These are phyloP conservation scores for Lophium mytilinum DNA, from an alignment of 495 filamentous ascomycete genomes.

Conservation along the genomic window DNA sequence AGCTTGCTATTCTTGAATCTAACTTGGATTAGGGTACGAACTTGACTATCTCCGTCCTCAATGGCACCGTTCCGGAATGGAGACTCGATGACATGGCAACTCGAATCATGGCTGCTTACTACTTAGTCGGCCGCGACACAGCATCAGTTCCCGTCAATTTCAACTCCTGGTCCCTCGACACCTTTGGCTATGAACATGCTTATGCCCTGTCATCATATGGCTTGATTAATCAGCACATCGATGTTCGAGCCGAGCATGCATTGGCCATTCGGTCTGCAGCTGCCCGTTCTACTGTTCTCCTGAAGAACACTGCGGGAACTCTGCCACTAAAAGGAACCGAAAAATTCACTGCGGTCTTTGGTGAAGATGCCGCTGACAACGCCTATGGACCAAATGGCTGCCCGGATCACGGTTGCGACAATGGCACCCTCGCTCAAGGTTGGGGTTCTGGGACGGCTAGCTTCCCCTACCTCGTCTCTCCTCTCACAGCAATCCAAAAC, in stretches of 20 bases:
- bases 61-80: constrained; percentile 85
- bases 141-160: constrained; percentile 68
- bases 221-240: constrained; percentile 75
- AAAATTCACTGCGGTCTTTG: constrained; percentile 70
- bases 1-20: not conserved
- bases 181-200: constrained; percentile 60
- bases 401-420: constrained; percentile 70
- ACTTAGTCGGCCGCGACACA: constrained; percentile 71
- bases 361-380: constrained; percentile 76
- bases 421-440: constrained; percentile 84
- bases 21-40: constrained; percentile 50
- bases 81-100: constrained; percentile 88
- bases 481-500: constrained; percentile 74
- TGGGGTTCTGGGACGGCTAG: constrained; percentile 89
- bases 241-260: constrained; percentile 72
- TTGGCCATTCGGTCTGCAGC: constrained; percentile 64
- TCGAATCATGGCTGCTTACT: constrained; percentile 89
- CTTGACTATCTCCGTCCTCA: constrained; percentile 75
- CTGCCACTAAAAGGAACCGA: constrained; percentile 72
- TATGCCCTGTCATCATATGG: constrained; percentile 50
- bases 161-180: constrained; percentile 74
- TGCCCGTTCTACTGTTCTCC: constrained; percentile 69
- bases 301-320: constrained; percentile 71
- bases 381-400: constrained; percentile 79
- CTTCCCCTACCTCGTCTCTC: constrained; percentile 87